Percentiles rank a stretch among this genome's conserved stretches.
phyloP scores from a whole-genome alignment of 345 rosid genomes.

The Ceriops tagal region DNA sequence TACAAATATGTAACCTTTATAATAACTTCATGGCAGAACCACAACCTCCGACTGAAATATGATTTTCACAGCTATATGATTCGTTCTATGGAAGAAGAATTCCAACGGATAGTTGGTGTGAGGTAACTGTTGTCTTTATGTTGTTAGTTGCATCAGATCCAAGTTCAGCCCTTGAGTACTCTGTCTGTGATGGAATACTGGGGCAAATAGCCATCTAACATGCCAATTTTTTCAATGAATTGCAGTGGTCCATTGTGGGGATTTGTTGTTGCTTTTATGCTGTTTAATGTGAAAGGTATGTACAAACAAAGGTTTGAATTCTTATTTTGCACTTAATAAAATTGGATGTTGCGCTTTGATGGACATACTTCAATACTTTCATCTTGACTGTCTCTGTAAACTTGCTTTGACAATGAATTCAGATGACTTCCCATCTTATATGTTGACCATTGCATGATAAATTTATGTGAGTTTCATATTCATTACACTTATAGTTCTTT shows the following conservation, averaged over 20 bases:
- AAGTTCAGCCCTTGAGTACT: background rate
- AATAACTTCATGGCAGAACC: slow-evolving; percentile 58
- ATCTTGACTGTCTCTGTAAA: background rate
- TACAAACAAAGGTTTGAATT: slow-evolving; percentile 1
- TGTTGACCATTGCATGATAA: background rate
- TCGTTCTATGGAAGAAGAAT: slow-evolving; percentile 99
- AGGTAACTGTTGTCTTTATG: slow-evolving; percentile 40
- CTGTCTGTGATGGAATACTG: background rate
- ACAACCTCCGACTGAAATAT: slow-evolving; percentile 59
- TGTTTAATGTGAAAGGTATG: slow-evolving; percentile 82
- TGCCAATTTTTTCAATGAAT: slow-evolving; percentile 19
- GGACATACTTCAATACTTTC: slow-evolving; percentile 7
- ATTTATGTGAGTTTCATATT: background rate
- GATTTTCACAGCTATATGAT: slow-evolving; percentile 97
- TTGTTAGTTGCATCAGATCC: background rate
- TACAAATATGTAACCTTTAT: slow-evolving; percentile 3
- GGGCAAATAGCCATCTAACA: slow-evolving; percentile 22
- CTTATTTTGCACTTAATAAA: slow-evolving; percentile 2
- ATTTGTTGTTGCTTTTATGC: slow-evolving; percentile 92
- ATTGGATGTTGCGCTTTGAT: background rate
- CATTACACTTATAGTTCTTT: slow-evolving; percentile 1
- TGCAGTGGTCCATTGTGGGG: slow-evolving; percentile 94
- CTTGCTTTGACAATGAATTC: background rate
- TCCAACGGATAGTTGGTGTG: slow-evolving; percentile 88
- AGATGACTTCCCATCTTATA: slow-evolving; percentile 3